Percentiles rank a stretch among this genome's conserved stretches.
Evolutionary conservation across 257 asterid genomes (phyloP).

Genomic region (Mitragyna speciosa): DNA sequence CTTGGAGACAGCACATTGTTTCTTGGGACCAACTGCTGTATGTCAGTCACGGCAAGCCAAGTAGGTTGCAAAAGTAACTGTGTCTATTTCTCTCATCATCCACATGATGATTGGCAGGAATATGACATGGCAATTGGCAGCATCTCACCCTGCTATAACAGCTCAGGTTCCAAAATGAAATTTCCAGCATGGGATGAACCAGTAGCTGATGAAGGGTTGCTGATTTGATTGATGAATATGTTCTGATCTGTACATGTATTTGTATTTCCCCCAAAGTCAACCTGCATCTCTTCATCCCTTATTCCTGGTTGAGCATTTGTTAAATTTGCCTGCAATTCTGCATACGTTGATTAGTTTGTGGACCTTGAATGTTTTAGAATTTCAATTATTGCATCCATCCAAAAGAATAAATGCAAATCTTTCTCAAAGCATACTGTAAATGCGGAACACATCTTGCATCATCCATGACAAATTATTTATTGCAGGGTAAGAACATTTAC

Average conservation of each 20-base stretch:
- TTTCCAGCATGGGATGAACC: constrained; percentile 15
- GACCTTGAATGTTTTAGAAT: too few relatives aligned
- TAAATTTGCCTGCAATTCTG: too few relatives aligned
- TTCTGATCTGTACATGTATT: too few relatives aligned
- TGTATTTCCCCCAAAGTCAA: too few relatives aligned
- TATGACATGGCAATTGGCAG: constrained; percentile 32
- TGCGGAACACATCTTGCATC: too few relatives aligned
- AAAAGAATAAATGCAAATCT: not conserved
- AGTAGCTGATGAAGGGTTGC: not conserved
- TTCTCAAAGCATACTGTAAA: not conserved
- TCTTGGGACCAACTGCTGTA: constrained; percentile 30
- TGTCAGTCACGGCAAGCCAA: constrained; percentile 25
- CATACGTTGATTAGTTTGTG: too few relatives aligned
- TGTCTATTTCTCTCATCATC: constrained; percentile 25
- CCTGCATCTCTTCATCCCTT: not conserved
- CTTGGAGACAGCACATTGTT: constrained; percentile 33
- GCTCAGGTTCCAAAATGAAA: constrained; percentile 10
- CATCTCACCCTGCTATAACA: constrained; percentile 16
- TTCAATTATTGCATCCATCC: not conserved
- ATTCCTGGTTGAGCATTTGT: too few relatives aligned
- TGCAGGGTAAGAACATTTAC: too few relatives aligned
- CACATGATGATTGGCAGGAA: constrained; percentile 26
- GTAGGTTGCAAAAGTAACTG: constrained; percentile 35
- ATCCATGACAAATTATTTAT: too few relatives aligned
- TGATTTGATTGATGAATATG: not conserved